A percentile compares a stretch with the other conserved stretches of the same genome.
Evolutionary conservation across 2,329 filamentous ascomycete species (phyloP).

Genomic region (Colletotrichum lindemuthianum): DNA sequence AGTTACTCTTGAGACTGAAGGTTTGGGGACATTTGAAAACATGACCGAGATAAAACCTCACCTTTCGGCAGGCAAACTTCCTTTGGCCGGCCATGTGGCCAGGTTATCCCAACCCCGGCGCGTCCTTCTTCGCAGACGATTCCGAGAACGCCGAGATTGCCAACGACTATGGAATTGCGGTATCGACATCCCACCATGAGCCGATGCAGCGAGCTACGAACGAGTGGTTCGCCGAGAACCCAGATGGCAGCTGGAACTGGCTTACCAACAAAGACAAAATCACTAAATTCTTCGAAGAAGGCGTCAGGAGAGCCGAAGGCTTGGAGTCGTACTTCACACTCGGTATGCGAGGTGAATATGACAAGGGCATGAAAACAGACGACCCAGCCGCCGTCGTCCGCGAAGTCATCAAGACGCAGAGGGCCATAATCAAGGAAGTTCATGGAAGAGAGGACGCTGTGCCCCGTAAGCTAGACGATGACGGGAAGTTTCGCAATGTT

Average conservation of each 20-base stretch:
- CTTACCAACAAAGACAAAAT: conserved; percentile 65
- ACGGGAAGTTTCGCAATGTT: too few species aligned
- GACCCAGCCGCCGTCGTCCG: conserved; percentile 63
- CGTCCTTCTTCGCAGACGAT: conserved; percentile 72
- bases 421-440: conserved; percentile 62
- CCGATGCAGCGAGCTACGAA: conserved; percentile 70
- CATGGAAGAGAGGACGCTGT: conserved; percentile 56
- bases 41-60: neutral
- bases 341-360: conserved; percentile 69
- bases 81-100: conserved; percentile 76
- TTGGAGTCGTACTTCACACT: conserved; percentile 69
- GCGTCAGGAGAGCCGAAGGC: conserved; percentile 61
- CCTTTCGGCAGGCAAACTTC: conserved; percentile 63
- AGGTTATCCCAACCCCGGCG: conserved; percentile 55
- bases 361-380: conserved; percentile 60
- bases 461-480: conserved; percentile 46
- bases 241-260: conserved; percentile 68
- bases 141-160: conserved; percentile 66
- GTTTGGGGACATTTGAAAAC: neutral
- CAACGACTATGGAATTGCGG: conserved; percentile 71
- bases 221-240: conserved; percentile 51
- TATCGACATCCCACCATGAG: conserved; percentile 73
- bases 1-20: conserved; percentile 67
- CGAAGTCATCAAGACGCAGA: conserved; percentile 64
- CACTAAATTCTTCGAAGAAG: conserved; percentile 65